Percentiles rank a stretch among this genome's conserved stretches.
phyloP scores from a whole-genome alignment of 2,329 filamentous ascomycete species.

The Fusarium luffae region DNA sequence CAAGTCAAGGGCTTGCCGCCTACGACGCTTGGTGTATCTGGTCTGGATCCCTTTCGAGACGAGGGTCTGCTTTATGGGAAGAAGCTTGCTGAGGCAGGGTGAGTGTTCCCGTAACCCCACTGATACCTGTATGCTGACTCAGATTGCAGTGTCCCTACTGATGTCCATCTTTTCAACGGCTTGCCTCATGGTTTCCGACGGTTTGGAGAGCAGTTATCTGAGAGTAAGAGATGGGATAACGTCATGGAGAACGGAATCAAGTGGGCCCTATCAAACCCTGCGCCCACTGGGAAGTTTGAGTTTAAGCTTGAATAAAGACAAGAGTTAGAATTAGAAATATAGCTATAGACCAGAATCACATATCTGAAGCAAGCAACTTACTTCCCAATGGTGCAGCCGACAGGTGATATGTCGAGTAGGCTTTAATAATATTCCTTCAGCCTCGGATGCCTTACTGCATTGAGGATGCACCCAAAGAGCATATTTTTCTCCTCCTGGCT shows the following conservation, averaged over 20 bases:
- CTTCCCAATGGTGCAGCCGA: too few species aligned
- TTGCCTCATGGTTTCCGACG: conserved; percentile 63
- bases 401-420: too few species aligned
- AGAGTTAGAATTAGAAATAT: too few species aligned
- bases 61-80: conserved; percentile 60
- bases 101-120: too few species aligned
- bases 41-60: conserved; percentile 60
- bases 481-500: too few species aligned
- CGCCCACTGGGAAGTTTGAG: conserved; percentile 45
- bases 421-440: too few species aligned
- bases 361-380: too few species aligned
- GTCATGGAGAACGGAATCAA: conserved; percentile 57
- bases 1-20: conserved; percentile 58
- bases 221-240: conserved; percentile 55
- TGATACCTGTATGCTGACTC: background rate
- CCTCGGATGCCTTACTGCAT: too few species aligned
- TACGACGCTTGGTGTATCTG: conserved; percentile 58
- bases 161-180: conserved; percentile 61
- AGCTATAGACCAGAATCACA: too few species aligned
- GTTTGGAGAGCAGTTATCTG: conserved; percentile 53
- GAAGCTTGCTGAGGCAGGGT: conserved; percentile 53
- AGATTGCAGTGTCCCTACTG: conserved; percentile 56
- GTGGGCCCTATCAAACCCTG: conserved; percentile 54
- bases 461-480: too few species aligned
- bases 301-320: conserved; percentile 14